Conservation (phyloP, 1,139 yeast species). For the Scheffersomyces lignicola region DNA sequence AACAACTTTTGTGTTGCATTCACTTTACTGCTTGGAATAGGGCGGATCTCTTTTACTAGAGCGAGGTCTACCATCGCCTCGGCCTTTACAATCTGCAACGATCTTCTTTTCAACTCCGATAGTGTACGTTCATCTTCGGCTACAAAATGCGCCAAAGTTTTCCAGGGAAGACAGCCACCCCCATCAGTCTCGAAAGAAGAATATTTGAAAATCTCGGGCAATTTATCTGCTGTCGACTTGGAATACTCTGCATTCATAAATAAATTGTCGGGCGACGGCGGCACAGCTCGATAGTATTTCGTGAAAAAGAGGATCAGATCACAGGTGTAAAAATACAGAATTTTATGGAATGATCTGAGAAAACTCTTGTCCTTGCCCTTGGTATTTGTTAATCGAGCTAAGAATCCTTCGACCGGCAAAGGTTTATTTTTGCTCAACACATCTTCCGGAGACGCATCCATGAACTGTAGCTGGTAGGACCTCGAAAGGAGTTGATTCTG, state of each 20-base stretch:
- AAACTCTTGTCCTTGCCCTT: slow-evolving; percentile 43
- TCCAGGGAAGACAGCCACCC: slow-evolving; percentile 61
- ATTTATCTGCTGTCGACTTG: slow-evolving; percentile 15
- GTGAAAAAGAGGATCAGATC: slow-evolving; percentile 63
- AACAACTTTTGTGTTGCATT: slow-evolving; percentile 35
- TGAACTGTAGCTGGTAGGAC: slow-evolving; percentile 50
- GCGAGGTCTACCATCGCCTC: slow-evolving; percentile 63
- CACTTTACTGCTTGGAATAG: slow-evolving; percentile 26
- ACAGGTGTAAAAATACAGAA: slow-evolving; percentile 63
- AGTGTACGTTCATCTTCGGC: slow-evolving; percentile 57
- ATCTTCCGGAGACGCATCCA: slow-evolving; percentile 31
- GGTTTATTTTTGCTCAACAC: slow-evolving; percentile 49
- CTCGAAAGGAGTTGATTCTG: slow-evolving; percentile 27
- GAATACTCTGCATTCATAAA: slow-evolving; percentile 24
- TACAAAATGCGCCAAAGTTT: slow-evolving; percentile 46
- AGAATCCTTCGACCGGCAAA: slow-evolving; percentile 72
- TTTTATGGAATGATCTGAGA: slow-evolving; percentile 49
- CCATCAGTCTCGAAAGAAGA: slow-evolving; percentile 52
- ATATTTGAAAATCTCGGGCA: slow-evolving; percentile 44
- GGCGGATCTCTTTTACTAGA: slow-evolving; percentile 40
- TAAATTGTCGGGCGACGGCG: slow-evolving; percentile 52
- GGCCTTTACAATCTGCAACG: slow-evolving; percentile 56
- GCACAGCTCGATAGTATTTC: slow-evolving; percentile 55
- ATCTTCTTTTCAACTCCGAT: slow-evolving; percentile 62
- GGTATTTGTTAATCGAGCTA: slow-evolving; percentile 57